Base-by-base conservation (phyloP, 1,139 yeast genomes). In the Lodderomyces metapsilosis region DNA sequence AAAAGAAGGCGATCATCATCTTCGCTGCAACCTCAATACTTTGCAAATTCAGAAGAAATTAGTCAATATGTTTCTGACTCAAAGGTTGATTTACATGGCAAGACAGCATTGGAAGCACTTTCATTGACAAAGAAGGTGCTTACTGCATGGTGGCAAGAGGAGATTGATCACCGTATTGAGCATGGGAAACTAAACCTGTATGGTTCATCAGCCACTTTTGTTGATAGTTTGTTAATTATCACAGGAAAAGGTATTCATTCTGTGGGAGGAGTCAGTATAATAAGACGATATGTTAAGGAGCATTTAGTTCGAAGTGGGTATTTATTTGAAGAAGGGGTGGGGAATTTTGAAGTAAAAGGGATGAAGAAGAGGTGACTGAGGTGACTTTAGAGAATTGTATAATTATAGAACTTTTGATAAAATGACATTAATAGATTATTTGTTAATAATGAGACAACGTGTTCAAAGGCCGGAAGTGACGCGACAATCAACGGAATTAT, bases 161-260 rank as follows among this genome's bases (percentile, higher is more conserved):
- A 82, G 53, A 34, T 64, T 32, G 48, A 53, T 6, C 53, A 56
- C 28, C 58, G 86, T 39, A 70, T 68, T 37, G 38, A 58, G 4
- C 60, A 66, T 21, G 78, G 78, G 2, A 61, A 58, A 13, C 41
- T 68, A 23, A 55, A 61, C 8, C 53, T 59, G 28, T 63, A 55
- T 41, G 64, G 69, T 1, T 40, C 58, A 2, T 50, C 45, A 23
- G 74, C 68, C 2, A 39, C 46, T 23, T 37, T 37, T 38, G 57
- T 68, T 54, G 68, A 71, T 1, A 69, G 71, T 0, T 51, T 80
- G 11, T 52, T 48, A 2, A 57, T 82, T 0, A 59, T 81, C 2
- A 80, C 87, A 0, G 88, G 88, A 0, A 57, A 85, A 44, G 88
- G 88, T 0, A 52, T 80, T 10, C 88, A 82, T 56, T 80, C 86